Evolutionary conservation across 108 stramenopile species (phyloP), one percentile per base, ranked within the genome.

Genomic region (Nitzschia sp.): DNA sequence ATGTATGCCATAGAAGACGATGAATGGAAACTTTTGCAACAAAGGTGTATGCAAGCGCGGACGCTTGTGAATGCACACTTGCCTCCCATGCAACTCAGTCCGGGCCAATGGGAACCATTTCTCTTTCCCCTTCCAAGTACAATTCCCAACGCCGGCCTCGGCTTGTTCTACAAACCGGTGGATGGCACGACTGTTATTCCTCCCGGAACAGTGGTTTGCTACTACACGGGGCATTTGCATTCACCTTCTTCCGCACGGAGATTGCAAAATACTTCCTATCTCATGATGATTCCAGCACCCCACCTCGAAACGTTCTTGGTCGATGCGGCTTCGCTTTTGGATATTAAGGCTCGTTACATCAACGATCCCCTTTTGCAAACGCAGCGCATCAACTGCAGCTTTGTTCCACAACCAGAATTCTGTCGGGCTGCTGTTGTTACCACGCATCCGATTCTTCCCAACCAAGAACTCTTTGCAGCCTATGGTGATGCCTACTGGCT

Each of bases 381-480:
- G 9, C 42, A 40, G 5, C 15, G 14, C 1, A 39, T 64, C 41
- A 80, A 80, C 57, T 80, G 79, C 60, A 14, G 46, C 39, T 80
- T 51, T 55, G 57, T 69, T 12, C 72, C 73, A 34, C 37, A 59
- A 17, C 46, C 46, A 26, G 46, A 54, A 15, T 46, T 20, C 7
- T 61, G 60, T 34, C 68, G 79, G 37, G 51, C 56, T 6, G 43
- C 60, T 3, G 70, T 91, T 39, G 74, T 83, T 29, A 77, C 88
- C 24, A 81, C 75, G 58, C 68, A 85, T 19, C 57, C 52, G 34
- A 86, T 94, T 44, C 54, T 34, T 10, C 61, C 79, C 37, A 88
- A 86, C 15, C 87, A 91, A 73, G 92, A 94, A 73, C 63, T 94
- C 10, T 87, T 81, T 40, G 88, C 83, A 43, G 74, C 84, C 55